Conservation (phyloP, 1,284 basidiomycete genomes). For the Ganoderma lingzhi region DNA sequence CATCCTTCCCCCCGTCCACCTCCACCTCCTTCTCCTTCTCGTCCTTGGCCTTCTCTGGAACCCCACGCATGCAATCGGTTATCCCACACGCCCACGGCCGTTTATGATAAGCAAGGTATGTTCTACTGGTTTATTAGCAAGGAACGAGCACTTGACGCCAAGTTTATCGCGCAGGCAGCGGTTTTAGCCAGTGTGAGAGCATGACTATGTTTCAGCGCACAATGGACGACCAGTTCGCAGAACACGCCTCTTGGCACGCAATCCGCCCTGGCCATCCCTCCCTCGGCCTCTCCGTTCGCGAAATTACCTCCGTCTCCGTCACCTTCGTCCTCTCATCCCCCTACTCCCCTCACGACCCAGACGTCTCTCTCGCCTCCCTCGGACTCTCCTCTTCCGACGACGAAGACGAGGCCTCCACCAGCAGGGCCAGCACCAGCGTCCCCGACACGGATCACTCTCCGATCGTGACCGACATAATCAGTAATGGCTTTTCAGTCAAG, state of each 20-base stretch:
- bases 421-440: slow-evolving; percentile 40
- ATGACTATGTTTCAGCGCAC: slow-evolving; percentile 26
- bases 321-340: slow-evolving; percentile 77
- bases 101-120: slow-evolving; percentile 17
- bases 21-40: neutral
- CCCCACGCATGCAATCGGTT: slow-evolving; percentile 8
- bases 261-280: slow-evolving; percentile 80
- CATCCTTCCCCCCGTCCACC: neutral
- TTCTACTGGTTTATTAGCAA: neutral
- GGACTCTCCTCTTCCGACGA: slow-evolving; percentile 51
- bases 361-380: slow-evolving; percentile 51
- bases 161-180: slow-evolving; percentile 24
- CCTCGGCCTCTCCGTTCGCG: slow-evolving; percentile 71
- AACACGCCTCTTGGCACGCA: slow-evolving; percentile 61
- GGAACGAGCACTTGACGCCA: slow-evolving; percentile 13
- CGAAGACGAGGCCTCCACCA: slow-evolving; percentile 30
- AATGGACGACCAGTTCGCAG: slow-evolving; percentile 35
- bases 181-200: slow-evolving; percentile 27
- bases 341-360: slow-evolving; percentile 43
- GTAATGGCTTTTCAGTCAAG: slow-evolving; percentile 77
- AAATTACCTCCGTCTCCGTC: slow-evolving; percentile 83
- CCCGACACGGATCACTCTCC: slow-evolving; percentile 39
- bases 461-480: slow-evolving; percentile 70
- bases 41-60: neutral
- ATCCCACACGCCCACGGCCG: neutral